Evolutionary conservation across 345 rosid genomes (phyloP), one percentile per base, ranked within the genome.

Genomic region (Theobroma cacao): DNA sequence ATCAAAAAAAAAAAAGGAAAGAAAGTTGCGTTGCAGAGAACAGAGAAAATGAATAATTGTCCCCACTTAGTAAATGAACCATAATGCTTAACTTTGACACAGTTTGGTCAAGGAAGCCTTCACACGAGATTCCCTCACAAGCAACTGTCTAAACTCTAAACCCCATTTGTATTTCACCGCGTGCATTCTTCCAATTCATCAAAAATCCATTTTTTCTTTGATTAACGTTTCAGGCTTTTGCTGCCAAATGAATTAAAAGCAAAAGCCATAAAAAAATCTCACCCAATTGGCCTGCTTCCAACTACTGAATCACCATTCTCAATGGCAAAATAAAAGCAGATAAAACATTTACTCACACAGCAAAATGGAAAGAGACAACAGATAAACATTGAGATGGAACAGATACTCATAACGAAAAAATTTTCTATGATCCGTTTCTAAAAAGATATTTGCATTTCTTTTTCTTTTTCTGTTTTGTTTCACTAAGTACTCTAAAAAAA

Each of bases 81-180:
- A 77, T 66, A 55, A 77, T 66, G 38, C 77, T 74, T 17, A 34
- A 55, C 20, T 73, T 55, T 73, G 62, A 45, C 60, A 10, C 70
- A 36, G 24, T 38, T 65, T n/a, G 48, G 28, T 45, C 55, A 5
- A 45, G 56, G 45, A 69, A 22, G 28, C 30, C 28, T 56, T 33
- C n/a, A 14, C 41, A 14, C 9, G 7, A 36, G 50, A 38, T 36
- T 64, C 24, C 75, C 75, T 45, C 13, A 28, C 58, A 18, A 26
- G 58, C 53, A 7, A 28, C 47, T 0, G 26, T 7, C 8, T 52
- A 61, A 30, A 62, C 7, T n/a, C n/a, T 0, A 58, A 59, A 48
- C 1, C 24, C 59, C 2, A 6, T 3, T n/a, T 2, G 17, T 30
- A 1, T 62, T 36, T 41, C 58, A 52, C 24, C 22, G 58, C 22